A percentile compares a stretch with the other conserved stretches of the same genome.
Conservation (phyloP, 2,329 filamentous ascomycete species). For the Blumeriella jaapii region DNA sequence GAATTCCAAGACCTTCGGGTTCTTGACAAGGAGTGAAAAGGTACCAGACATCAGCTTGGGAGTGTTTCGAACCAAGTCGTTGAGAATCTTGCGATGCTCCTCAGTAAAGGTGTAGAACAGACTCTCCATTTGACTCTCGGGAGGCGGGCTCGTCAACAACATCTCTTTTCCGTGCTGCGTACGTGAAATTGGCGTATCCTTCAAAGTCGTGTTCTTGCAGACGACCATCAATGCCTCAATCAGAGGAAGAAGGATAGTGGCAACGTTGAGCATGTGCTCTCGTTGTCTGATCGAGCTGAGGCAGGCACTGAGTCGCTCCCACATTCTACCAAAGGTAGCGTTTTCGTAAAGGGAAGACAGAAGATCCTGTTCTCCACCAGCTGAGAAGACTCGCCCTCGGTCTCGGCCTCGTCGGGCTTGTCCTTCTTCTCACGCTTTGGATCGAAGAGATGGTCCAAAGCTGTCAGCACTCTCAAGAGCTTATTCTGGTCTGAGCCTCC, state of each 20-base stretch:
- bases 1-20: constrained; percentile 96
- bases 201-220: constrained; percentile 83
- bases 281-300: constrained; percentile 79
- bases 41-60: constrained; percentile 98
- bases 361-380: constrained; percentile 67
- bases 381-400: constrained; percentile 42
- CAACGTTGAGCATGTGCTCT: constrained; percentile 93
- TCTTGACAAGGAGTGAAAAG: constrained; percentile 91
- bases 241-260: constrained; percentile 84
- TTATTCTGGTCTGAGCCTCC: constrained; percentile 96
- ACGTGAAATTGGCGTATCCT: constrained; percentile 20
- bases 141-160: constrained; percentile 61
- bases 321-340: constrained; percentile 77
- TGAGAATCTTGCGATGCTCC: constrained; percentile 92
- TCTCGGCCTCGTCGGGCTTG: constrained; percentile 32
- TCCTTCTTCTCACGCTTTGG: constrained; percentile 51
- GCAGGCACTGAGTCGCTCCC: constrained; percentile 85
- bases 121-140: constrained; percentile 72
- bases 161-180: constrained; percentile 49
- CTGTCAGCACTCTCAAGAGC: constrained; percentile 80
- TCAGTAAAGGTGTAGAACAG: constrained; percentile 97
- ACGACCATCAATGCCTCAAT: constrained; percentile 98
- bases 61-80: constrained; percentile 93
- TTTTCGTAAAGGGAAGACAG: constrained; percentile 84
- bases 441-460: constrained; percentile 91